Percentiles rank a stretch among this genome's conserved stretches.
Evolutionary conservation across 768 basidiomycete genomes (phyloP).

Genomic region (Psilocybe cubensis): DNA sequence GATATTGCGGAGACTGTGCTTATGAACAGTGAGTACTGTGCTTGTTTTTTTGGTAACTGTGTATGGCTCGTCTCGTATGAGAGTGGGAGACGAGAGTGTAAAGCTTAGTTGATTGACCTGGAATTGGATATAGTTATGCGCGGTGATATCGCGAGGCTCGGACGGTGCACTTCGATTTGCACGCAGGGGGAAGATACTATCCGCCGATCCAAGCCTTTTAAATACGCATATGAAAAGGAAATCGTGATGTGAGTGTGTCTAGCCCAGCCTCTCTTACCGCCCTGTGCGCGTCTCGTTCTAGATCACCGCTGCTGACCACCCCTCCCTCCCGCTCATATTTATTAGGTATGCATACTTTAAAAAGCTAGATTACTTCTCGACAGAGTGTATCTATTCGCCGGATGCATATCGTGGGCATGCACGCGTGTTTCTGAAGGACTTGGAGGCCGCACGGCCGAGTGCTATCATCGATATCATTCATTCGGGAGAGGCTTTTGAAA

Average conservation of each 20-base stretch:
- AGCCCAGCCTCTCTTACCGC: conserved; percentile 1
- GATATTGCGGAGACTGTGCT: conserved; percentile 98
- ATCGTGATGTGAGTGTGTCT: conserved; percentile 95
- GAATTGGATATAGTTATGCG: conserved; percentile 78
- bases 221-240: conserved; percentile 99
- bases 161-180: conserved; percentile 92
- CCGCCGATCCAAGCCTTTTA: conserved; percentile 98
- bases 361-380: conserved; percentile 98
- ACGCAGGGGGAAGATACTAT: conserved; percentile 97
- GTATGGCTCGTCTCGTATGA: conserved; percentile 4
- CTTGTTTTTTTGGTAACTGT: not conserved
- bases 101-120: conserved; percentile 2
- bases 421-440: conserved; percentile 89
- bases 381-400: conserved; percentile 98
- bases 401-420: conserved; percentile 99
- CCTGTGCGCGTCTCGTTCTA: not conserved
- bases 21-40: conserved; percentile 94
- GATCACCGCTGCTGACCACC: conserved; percentile 5
- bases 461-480: conserved; percentile 98
- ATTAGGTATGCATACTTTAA: conserved; percentile 98
- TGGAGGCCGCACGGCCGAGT: conserved; percentile 92
- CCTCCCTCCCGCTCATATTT: conserved; percentile 10
- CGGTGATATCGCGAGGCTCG: conserved; percentile 93
- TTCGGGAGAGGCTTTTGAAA: conserved; percentile 90
- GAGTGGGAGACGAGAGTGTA: conserved; percentile 6